Evolutionary conservation across 331 rosid genomes (phyloP), one percentile per base, ranked within the genome.

Genomic region (Ulmus americana): DNA sequence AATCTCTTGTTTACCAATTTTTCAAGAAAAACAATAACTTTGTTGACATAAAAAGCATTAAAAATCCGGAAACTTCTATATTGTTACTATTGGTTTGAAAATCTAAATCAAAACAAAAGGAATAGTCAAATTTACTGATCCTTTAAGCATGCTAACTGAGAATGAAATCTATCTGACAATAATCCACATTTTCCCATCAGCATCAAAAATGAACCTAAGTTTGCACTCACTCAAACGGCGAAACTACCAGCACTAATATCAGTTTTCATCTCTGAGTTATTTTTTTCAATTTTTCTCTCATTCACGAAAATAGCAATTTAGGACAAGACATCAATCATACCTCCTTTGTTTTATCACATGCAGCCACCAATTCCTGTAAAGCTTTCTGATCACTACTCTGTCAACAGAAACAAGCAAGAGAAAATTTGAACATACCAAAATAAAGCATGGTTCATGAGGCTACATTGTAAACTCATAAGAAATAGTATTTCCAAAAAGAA

Each of bases 351-450:
- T 74, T 74, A 59, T 75, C 84, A 20, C 60, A 45, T 47, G 39
- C 75, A 54, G 66, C 74, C 35, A 86, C 67, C 79, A 81, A 63
- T 48, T 82, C 61, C 77, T 73, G 67, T 61, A 92, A 68, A 75
- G 80, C 83, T 69, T 92, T 91, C 79, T 86, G 87, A 68, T 92
- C 96, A 75, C 67, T 67, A 39, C 71, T 77, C 95, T 92, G 81
- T 35, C 75, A 59, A 48, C 40, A 67, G 20, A 63, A 62, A 40
- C 40, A 51, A 53, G 13, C 14, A 9, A 9, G 14, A 16, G 11
- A 42, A 45, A 5, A 3, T 20, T 41, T 3, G 3, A 42, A 7
- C 15, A 41, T 14, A 39, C 4, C 35, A 28, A 28, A 28, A 3
- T 2, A 28, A 28, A 28, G 35, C 35, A 2, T 2, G 35, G 35